Evolutionary conservation across 768 basidiomycete genomes (phyloP).

Genomic region (Amanita thiersii): DNA sequence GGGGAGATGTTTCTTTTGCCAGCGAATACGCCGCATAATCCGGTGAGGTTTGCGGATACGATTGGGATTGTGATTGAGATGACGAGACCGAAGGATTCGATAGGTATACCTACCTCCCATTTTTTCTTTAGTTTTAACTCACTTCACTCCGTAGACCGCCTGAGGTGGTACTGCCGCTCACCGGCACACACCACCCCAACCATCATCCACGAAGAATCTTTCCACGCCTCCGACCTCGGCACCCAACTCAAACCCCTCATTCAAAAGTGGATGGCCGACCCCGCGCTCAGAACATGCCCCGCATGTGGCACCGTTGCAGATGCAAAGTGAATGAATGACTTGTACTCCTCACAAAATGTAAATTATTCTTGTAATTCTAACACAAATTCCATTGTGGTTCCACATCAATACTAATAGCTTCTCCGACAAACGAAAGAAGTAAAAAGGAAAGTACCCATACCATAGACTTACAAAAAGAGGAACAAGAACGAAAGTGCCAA

Average conservation of each 20-base stretch:
- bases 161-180: conserved; percentile 88
- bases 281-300: conserved; percentile 58
- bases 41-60: conserved; percentile 83
- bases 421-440: too few relatives aligned
- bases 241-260: conserved; percentile 92
- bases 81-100: conserved; percentile 62
- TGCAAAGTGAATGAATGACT: conserved; percentile 25
- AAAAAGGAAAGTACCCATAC: too few relatives aligned
- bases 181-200: conserved; percentile 37
- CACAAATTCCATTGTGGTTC: too few relatives aligned
- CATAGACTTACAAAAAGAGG: too few relatives aligned
- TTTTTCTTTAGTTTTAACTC: neutral
- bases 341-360: too few relatives aligned
- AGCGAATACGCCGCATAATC: conserved; percentile 95
- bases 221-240: conserved; percentile 87
- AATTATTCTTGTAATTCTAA: too few relatives aligned
- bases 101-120: conserved; percentile 39
- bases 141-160: conserved; percentile 47
- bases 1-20: conserved; percentile 97
- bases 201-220: conserved; percentile 54
- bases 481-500: neutral
- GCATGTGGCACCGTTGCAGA: conserved; percentile 50
- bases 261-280: conserved; percentile 68
- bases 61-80: conserved; percentile 90
- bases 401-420: too few relatives aligned